These are phyloP conservation scores for Colletotrichum spaethianum DNA, from an alignment of 2,329 filamentous ascomycete genomes.

Conservation along the genomic window DNA sequence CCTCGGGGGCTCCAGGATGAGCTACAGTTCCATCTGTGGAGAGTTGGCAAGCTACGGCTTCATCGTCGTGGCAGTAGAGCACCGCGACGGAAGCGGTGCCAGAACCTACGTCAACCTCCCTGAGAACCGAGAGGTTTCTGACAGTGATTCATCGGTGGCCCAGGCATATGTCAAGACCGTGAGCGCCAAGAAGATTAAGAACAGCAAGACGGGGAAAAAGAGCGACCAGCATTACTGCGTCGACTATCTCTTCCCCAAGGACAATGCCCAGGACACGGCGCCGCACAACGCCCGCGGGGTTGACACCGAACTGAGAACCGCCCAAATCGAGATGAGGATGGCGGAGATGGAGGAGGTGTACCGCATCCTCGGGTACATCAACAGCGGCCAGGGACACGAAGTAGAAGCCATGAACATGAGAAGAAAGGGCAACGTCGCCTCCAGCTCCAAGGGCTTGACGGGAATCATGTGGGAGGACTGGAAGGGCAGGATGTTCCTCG, in stretches of 20 bases:
- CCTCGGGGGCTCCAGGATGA: slow-evolving; percentile 73
- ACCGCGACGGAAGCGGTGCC: slow-evolving; percentile 75
- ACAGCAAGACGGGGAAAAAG: slow-evolving; percentile 48
- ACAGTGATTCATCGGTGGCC: slow-evolving; percentile 49
- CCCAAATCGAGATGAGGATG: slow-evolving; percentile 74
- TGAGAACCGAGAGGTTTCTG: slow-evolving; percentile 52
- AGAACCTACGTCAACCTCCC: slow-evolving; percentile 73
- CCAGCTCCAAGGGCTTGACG: slow-evolving; percentile 70
- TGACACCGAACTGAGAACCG: slow-evolving; percentile 70
- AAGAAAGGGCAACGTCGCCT: slow-evolving; percentile 69
- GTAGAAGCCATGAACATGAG: slow-evolving; percentile 68
- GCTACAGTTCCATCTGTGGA: slow-evolving; percentile 74
- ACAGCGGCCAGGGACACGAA: slow-evolving; percentile 65
- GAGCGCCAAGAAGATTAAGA: slow-evolving; percentile 53
- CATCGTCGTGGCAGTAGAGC: slow-evolving; percentile 75
- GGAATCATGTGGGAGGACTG: slow-evolving; percentile 70
- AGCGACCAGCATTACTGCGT: slow-evolving; percentile 61
- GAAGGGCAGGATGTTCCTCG: slow-evolving; percentile 67
- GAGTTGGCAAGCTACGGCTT: slow-evolving; percentile 78
- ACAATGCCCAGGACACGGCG: slow-evolving; percentile 63
- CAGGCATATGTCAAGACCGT: slow-evolving; percentile 45
- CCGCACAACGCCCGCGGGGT: slow-evolving; percentile 72
- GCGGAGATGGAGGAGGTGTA: slow-evolving; percentile 77
- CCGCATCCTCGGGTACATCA: slow-evolving; percentile 68
- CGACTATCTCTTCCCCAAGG: slow-evolving; percentile 75